Percentiles rank a stretch among this genome's conserved stretches.
Evolutionary conservation across 2,329 filamentous ascomycete species (phyloP).

Genomic region (Venturia aucupariae): DNA sequence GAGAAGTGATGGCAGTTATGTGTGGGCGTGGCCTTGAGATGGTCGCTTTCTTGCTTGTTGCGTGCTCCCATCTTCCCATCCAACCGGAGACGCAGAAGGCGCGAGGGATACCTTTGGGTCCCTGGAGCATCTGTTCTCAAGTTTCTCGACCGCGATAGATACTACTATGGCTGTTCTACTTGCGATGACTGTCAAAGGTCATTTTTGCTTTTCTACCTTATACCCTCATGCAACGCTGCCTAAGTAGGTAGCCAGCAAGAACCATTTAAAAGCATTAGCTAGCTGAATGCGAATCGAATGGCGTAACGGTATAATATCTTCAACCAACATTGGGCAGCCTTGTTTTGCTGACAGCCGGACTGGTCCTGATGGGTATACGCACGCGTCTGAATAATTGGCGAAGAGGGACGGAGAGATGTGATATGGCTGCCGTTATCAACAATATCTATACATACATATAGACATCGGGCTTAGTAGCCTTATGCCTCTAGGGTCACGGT

Average conservation of each 20-base stretch:
- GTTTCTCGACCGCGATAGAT: constrained; percentile 61
- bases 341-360: constrained; percentile 61
- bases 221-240: constrained; percentile 46
- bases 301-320: constrained; percentile 57
- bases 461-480: too few species aligned
- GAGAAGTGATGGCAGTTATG: constrained; percentile 58
- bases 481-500: constrained; percentile 46
- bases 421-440: constrained; percentile 60
- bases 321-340: constrained; percentile 67
- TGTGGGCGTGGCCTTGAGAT: constrained; percentile 60
- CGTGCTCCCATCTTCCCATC: not conserved
- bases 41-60: constrained; percentile 28
- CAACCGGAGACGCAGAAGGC: constrained; percentile 18
- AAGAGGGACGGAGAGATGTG: constrained; percentile 54
- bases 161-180: constrained; percentile 55
- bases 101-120: constrained; percentile 38
- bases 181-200: constrained; percentile 47
- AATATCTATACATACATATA: constrained; percentile 56
- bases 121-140: constrained; percentile 57
- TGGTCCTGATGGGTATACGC: constrained; percentile 41
- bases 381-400: constrained; percentile 50
- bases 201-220: constrained; percentile 57
- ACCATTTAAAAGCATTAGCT: constrained; percentile 16
- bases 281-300: constrained; percentile 47
- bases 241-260: not conserved